A percentile compares a stretch with the other conserved stretches of the same genome.
Conservation (phyloP, 139 green algal genomes). For the Chlamydomonas sphaeroides region DNA sequence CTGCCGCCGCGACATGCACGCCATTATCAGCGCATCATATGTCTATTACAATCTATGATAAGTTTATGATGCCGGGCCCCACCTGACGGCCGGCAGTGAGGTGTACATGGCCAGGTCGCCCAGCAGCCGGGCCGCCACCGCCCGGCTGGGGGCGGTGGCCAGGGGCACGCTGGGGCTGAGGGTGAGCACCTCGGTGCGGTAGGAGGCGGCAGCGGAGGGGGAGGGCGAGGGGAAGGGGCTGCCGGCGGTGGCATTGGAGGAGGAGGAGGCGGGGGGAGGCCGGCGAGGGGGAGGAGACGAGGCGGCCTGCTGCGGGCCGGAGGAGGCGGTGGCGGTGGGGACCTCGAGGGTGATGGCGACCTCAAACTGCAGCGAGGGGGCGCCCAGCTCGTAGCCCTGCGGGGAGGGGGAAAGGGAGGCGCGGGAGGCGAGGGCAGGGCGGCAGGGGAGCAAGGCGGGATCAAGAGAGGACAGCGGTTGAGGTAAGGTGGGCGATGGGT, state of each 20-base stretch:
- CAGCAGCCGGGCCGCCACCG: slow-evolving; percentile 71
- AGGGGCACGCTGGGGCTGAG: slow-evolving; percentile 68
- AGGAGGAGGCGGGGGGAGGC: neutral
- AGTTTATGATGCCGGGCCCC: no score
- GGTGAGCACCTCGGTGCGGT: slow-evolving; percentile 49
- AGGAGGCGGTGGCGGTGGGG: neutral
- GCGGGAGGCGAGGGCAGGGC: no score
- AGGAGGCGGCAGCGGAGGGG: no score
- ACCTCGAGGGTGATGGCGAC: slow-evolving; percentile 50
- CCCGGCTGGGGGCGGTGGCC: slow-evolving; percentile 40
- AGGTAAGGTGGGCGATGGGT: neutral
- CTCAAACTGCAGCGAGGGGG: slow-evolving; percentile 70
- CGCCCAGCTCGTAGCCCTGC: slow-evolving; percentile 74
- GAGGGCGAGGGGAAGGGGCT: no score
- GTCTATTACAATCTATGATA: no score
- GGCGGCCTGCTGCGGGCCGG: no score
- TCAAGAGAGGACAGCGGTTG: no score
- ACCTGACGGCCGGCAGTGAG: slow-evolving; percentile 68
- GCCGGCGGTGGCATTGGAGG: neutral
- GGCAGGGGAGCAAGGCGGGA: no score
- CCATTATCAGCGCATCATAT: no score
- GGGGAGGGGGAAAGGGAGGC: no score
- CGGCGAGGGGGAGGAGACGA: no score
- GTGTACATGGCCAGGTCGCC: slow-evolving; percentile 83
- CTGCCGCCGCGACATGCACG: no score